phyloP scores from a whole-genome alignment of 2,329 filamentous ascomycete genomes.

The Fusarium sterilihyphosum region DNA sequence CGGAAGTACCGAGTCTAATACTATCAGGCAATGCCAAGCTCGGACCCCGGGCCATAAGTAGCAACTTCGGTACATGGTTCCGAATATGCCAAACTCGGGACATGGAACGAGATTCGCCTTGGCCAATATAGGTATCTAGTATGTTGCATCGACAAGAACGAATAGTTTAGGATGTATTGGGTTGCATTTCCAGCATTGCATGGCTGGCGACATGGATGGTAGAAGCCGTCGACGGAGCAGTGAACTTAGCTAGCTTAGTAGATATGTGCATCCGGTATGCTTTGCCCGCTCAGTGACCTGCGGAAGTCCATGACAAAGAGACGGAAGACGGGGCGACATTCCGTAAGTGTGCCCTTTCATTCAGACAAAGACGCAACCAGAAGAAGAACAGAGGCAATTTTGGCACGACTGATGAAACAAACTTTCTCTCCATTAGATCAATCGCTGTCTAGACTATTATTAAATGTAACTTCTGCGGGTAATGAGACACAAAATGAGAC shows the following conservation, averaged over 20 bases:
- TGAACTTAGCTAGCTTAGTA: neutral
- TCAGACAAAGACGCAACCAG: neutral
- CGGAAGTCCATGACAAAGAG: rapidly evolving
- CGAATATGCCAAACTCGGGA: neutral
- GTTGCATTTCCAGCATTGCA: neutral
- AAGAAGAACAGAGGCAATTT: neutral
- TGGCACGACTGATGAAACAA: neutral
- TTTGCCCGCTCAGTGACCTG: neutral
- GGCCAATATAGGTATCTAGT: too few species aligned
- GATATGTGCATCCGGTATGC: neutral
- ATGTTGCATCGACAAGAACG: neutral
- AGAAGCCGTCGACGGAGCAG: neutral
- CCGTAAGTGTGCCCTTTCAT: neutral
- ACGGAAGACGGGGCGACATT: neutral
- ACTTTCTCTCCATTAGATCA: neutral
- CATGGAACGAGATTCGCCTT: neutral
- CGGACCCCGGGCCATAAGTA: conserved; percentile 8
- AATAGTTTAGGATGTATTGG: neutral
- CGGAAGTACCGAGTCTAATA: neutral
- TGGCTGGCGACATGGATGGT: neutral
- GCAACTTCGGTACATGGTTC: conserved; percentile 10
- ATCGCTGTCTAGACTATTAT: neutral
- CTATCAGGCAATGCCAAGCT: neutral
- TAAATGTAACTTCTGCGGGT: neutral
- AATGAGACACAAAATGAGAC: rapidly evolving